Conservation (phyloP, 2,329 filamentous ascomycete species). For the Clarireedia monteithiana region DNA sequence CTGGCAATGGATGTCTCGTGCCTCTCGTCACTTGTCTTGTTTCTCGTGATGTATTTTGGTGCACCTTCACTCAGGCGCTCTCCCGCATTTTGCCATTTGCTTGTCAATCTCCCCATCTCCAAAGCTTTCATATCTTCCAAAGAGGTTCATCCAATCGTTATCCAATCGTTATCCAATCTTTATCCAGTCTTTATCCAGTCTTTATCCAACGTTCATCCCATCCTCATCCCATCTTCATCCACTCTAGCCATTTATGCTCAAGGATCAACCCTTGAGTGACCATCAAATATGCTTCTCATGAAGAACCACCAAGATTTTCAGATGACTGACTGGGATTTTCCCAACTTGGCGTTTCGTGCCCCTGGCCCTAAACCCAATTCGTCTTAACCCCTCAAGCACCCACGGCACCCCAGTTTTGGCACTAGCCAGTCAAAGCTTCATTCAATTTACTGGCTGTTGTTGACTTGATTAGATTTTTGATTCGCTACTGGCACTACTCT, state of each 20-base stretch:
- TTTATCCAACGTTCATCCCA: neutral
- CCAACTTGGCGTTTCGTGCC: neutral
- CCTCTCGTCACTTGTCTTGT: too few relatives aligned
- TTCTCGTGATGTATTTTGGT: too few relatives aligned
- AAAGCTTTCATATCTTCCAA: neutral
- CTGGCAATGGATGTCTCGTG: too few relatives aligned
- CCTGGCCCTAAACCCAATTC: slow-evolving; percentile 4
- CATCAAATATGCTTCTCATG: neutral
- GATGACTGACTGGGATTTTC: neutral
- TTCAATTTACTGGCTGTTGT: neutral
- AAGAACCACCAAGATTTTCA: neutral
- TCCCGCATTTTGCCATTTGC: too few relatives aligned
- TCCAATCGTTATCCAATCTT: neutral
- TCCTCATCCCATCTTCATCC: slow-evolving; percentile 3
- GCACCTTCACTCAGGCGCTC: too few relatives aligned
- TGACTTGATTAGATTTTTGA: neutral
- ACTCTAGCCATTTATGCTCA: neutral
- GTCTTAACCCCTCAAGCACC: neutral
- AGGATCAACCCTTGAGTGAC: neutral
- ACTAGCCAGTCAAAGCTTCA: neutral
- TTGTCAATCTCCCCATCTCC: too few relatives aligned
- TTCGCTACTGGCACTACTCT: neutral
- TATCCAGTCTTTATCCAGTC: too few relatives aligned
- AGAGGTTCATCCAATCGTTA: neutral
- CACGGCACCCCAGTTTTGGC: neutral